Percentiles rank a stretch among this genome's conserved stretches.
Evolutionary conservation across 2,329 filamentous ascomycete species (phyloP).

Genomic region (Hypoxylon sp.): DNA sequence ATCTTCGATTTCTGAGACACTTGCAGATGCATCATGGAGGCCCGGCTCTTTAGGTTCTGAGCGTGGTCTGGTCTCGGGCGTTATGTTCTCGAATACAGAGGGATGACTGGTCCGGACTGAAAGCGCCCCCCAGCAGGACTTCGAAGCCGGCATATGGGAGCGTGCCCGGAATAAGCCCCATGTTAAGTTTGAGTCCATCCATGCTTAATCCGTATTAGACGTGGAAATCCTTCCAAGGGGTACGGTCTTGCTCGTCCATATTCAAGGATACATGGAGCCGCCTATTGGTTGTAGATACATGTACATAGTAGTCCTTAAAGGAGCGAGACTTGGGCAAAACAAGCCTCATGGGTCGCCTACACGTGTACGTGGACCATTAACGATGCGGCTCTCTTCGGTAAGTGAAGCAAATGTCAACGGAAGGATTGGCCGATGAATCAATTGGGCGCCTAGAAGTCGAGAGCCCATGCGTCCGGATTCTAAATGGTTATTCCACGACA

Average conservation of each 20-base stretch:
- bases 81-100: slow-evolving; percentile 10
- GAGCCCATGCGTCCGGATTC: slow-evolving; percentile 29
- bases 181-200: slow-evolving; percentile 12
- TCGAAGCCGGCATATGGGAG: slow-evolving; percentile 11
- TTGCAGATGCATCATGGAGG: slow-evolving; percentile 35
- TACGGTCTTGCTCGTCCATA: slow-evolving; percentile 11
- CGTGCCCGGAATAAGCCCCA: slow-evolving; percentile 12
- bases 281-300: neutral
- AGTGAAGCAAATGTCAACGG: slow-evolving; percentile 12
- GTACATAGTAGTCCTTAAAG: slow-evolving; percentile 23
- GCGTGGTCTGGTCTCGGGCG: slow-evolving; percentile 18
- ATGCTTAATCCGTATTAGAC: slow-evolving; percentile 16
- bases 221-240: slow-evolving; percentile 22
- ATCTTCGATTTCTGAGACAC: slow-evolving; percentile 30
- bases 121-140: slow-evolving; percentile 1
- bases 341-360: slow-evolving; percentile 31
- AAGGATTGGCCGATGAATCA: slow-evolving; percentile 21
- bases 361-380: slow-evolving; percentile 35
- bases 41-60: slow-evolving; percentile 34
- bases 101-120: slow-evolving; percentile 21
- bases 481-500: slow-evolving; percentile 30
- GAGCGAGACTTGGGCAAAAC: slow-evolving; percentile 21
- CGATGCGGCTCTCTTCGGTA: slow-evolving; percentile 42
- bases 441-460: slow-evolving; percentile 37
- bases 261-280: slow-evolving; percentile 17